phyloP scores from a whole-genome alignment of 2,329 filamentous ascomycete genomes.

The Pyrenophora teres region DNA sequence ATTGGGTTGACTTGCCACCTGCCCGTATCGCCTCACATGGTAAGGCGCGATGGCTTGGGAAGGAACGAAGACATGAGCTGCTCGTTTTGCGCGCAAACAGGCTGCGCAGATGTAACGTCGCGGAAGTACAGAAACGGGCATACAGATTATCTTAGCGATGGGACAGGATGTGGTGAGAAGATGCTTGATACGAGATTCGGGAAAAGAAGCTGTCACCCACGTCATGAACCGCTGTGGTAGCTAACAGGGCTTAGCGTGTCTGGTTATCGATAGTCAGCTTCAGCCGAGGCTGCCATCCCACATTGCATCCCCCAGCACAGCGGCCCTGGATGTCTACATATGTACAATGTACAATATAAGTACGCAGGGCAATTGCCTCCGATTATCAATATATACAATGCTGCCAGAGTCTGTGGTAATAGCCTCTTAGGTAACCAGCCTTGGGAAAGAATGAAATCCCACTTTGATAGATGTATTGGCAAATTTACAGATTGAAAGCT shows the following conservation, averaged over 20 bases:
- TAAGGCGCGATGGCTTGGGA: conserved; percentile 11
- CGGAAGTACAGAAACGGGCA: conserved; percentile 29
- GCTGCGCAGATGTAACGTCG: conserved; percentile 45
- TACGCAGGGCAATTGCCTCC: no score
- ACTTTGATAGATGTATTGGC: no score
- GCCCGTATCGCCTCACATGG: conserved; percentile 28
- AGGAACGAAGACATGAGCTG: conserved; percentile 11
- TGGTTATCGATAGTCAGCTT: conserved; percentile 11
- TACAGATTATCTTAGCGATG: conserved; percentile 24
- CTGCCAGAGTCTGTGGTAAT: no score
- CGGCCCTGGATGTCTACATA: no score
- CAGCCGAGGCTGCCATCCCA: neutral
- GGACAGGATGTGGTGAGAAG: conserved; percentile 3
- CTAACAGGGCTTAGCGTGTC: conserved; percentile 10
- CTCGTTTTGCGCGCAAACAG: conserved; percentile 45
- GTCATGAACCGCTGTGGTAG: conserved; percentile 14
- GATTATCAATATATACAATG: no score
- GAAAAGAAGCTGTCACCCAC: conserved; percentile 5
- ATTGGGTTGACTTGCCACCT: conserved; percentile 24
- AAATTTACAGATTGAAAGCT: no score
- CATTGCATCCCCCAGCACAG: neutral
- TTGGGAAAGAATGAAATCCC: no score
- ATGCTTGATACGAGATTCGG: neutral
- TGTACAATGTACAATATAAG: no score
- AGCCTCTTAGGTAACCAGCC: no score